Evolutionary conservation across 1,139 yeast species (phyloP), one percentile per base, ranked within the genome.

Genomic region (Geotrichum restrictum): DNA sequence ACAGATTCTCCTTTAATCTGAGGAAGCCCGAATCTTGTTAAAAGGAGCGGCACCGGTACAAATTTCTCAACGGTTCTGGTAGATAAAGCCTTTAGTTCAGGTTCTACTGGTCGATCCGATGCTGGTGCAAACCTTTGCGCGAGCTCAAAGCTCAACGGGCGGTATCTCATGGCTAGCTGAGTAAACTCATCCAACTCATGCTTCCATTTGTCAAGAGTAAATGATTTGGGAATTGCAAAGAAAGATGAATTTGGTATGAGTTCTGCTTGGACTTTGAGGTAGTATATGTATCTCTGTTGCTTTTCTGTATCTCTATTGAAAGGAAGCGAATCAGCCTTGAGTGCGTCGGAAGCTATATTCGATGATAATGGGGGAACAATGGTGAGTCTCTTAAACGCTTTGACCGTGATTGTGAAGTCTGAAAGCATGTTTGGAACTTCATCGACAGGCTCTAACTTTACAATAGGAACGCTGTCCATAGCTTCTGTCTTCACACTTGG

Each of bases 91-190:
- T 32, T 43, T 18, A 24, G 5, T 43, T 32, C 39, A 33, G 27
- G 18, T 13, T 32, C 38, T 10, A 33, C 6, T 11, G 27, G 47
- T 2, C 21, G 38, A 21, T 16, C 19, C 10, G 47, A 24, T 5
- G 47, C 47, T 18, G 47, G 47, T 6, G 47, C 47, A 33, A 43
- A 43, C 21, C 47, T 16, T 43, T 43, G 47, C 10, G 47, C 47
- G 11, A 43, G 47, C 22, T 43, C 47, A 32, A 14, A 14, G 33
- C 47, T 43, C 19, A 43, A 14, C n/a, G 47, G 47, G 14, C 38
- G 38, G 18, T 43, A 43, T 21, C 47, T 31, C 14, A 43, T 10
- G 13, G 47, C 47, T 18, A 43, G 16, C 16, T 43, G 47, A 11
- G 47, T 33, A 16, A 43, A 43, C 16, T 43, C 47, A 21, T 43